Percentiles rank a stretch among this genome's conserved stretches.
These are phyloP conservation scores for Astrothelium macrocarpum DNA, from an alignment of 495 filamentous ascomycete genomes.

Conservation along the genomic window DNA sequence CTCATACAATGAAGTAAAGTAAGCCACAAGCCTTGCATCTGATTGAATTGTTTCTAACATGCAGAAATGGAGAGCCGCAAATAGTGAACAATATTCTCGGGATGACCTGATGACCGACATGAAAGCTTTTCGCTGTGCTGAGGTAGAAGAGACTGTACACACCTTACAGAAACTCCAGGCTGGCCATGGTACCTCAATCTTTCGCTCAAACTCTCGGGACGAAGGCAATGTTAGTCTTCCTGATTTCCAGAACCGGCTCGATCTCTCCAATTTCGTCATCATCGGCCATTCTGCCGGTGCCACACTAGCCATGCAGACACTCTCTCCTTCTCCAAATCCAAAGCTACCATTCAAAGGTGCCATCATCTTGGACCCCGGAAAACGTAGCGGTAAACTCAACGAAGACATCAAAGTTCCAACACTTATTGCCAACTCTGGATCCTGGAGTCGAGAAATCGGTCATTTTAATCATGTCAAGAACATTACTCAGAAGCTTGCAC, in stretches of 20 bases:
- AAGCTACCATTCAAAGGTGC: conserved; percentile 35
- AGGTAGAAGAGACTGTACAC: conserved; percentile 41
- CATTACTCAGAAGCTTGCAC: conserved; percentile 25
- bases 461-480: conserved; percentile 44
- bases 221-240: conserved; percentile 18
- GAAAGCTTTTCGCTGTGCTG: conserved; percentile 43
- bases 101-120: conserved; percentile 37
- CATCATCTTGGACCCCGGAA: conserved; percentile 44
- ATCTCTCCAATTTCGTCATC: conserved; percentile 34
- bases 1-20: conserved; percentile 16
- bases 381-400: conserved; percentile 43
- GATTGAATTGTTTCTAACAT: neutral
- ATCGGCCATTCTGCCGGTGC: conserved; percentile 47
- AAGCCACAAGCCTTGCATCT: neutral
- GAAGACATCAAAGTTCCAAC: conserved; percentile 40
- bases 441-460: conserved; percentile 39
- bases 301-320: conserved; percentile 41
- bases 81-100: conserved; percentile 10
- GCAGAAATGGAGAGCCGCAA: conserved; percentile 13
- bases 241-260: conserved; percentile 31
- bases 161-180: conserved; percentile 37
- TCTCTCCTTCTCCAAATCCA: conserved; percentile 23
- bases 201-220: conserved; percentile 20
- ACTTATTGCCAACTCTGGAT: conserved; percentile 42
- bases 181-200: conserved; percentile 32